Base-by-base conservation (phyloP, 306 rosid species). In the Acmispon strigosus region DNA sequence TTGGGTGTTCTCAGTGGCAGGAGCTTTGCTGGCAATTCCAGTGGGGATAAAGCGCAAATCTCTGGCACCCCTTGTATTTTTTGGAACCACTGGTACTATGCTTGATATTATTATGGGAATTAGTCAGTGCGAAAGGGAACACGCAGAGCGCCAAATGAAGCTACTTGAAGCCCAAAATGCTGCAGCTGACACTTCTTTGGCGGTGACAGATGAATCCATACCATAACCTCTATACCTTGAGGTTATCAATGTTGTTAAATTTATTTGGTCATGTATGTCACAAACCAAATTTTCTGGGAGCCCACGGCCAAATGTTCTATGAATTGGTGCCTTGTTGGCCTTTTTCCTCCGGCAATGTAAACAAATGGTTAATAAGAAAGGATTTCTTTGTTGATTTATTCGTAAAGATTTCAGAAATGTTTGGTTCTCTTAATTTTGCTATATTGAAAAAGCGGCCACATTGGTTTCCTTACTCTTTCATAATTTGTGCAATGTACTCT, bases 61-160 rank as follows among this genome's bases (percentile, higher is more conserved):
- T 49, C 66, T 94, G 6, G 96, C 90, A 6, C 99, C 97, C 13
- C 91, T 94, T 45, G 99, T 94, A 54, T 94, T 91, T 84, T 91
- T 91, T 69, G 96, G 96, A 82, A 91, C 99, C 43, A 91, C 98
- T 0, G 97, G 98, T 18, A 90, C 97, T 5, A 90, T 90, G 98
- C 87, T 94, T 13, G 97, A 94, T 74, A 94, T 94, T 64, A 90
- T 94, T 8, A 76, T 94, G 87, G 98, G 97, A 59, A 82, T 94
- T 22, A 86, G 75, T 17, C 86, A 84, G 5, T 90, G 97, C 13
- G 97, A 94, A 82, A 84, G 96, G 78, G 98, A 90, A 77, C 97
- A 90, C 9, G 96, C 96, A 0, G 97, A 94, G 76, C 87, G 89
- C 83, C 97, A 94, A 77, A 85, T 80, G 83, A 75, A 88, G 89